A percentile compares a stretch with the other conserved stretches of the same genome.
These are phyloP conservation scores for Vigna reflexopilosa DNA, from an alignment of 306 rosid species.

Conservation along the genomic window DNA sequence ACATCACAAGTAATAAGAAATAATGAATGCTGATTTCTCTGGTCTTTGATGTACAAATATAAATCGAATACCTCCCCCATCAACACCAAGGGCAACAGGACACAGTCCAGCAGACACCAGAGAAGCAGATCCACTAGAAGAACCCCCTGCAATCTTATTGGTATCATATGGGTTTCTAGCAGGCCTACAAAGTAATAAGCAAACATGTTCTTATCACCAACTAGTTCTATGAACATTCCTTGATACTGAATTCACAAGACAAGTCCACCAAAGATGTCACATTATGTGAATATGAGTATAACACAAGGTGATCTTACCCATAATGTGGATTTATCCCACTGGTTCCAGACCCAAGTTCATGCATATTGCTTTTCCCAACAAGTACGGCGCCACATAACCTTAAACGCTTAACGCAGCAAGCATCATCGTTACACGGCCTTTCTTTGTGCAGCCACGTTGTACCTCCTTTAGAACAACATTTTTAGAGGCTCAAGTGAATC, in stretches of 20 bases:
- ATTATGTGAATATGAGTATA: neutral
- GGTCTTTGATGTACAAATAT: neutral
- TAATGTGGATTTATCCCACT: constrained; percentile 96
- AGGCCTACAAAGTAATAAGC: constrained; percentile 58
- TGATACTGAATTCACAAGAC: neutral
- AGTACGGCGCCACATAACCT: constrained; percentile 80
- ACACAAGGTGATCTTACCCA: constrained; percentile 61
- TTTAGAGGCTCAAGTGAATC: constrained; percentile 23
- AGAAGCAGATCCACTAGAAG: constrained; percentile 96
- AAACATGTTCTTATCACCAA: constrained; percentile 20
- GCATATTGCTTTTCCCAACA: constrained; percentile 97
- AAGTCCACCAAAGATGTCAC: neutral
- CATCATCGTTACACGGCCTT: constrained; percentile 77
- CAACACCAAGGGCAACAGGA: constrained; percentile 95
- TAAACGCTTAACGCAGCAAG: constrained; percentile 81
- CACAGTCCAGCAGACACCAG: constrained; percentile 92
- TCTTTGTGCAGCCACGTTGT: constrained; percentile 88
- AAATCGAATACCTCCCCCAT: constrained; percentile 83
- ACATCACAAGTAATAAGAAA: constrained; percentile 35
- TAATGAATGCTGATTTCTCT: constrained; percentile 30
- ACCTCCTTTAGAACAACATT: constrained; percentile 65
- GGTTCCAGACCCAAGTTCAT: constrained; percentile 96
- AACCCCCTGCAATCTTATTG: constrained; percentile 80
- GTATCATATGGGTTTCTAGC: constrained; percentile 80
- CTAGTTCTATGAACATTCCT: constrained; percentile 10